These are phyloP conservation scores for Rhodotorula sp. DNA, from an alignment of 1,284 basidiomycete species.

Conservation along the genomic window DNA sequence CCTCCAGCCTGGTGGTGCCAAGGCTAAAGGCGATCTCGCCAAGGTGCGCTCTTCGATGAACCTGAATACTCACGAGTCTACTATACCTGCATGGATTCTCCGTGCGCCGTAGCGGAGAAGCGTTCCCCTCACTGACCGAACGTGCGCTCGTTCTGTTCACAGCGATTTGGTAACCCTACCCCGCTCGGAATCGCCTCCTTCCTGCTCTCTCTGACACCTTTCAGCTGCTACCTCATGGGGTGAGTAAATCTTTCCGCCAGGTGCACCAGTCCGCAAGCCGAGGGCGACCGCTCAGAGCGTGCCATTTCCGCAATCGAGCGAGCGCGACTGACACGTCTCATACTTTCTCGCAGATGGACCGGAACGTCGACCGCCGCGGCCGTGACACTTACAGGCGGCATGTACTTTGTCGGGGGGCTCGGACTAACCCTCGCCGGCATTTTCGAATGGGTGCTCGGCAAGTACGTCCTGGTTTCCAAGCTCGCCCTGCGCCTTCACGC, in stretches of 20 bases:
- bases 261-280: too few relatives aligned
- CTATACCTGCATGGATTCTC: background rate
- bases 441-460: slow-evolving; percentile 34
- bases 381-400: slow-evolving; percentile 16
- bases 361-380: slow-evolving; percentile 22
- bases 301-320: background rate
- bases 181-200: slow-evolving; percentile 37
- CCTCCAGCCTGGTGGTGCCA: slow-evolving; percentile 40
- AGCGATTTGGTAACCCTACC: slow-evolving; percentile 43
- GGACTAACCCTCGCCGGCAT: slow-evolving; percentile 36
- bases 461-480: background rate
- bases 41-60: slow-evolving; percentile 3
- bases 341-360: slow-evolving; percentile 9
- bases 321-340: background rate
- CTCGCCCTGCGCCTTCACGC: background rate
- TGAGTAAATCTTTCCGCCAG: background rate
- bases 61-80: background rate
- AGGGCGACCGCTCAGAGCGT: too few relatives aligned
- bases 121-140: slow-evolving; percentile 2
- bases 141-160: slow-evolving; percentile 8
- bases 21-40: slow-evolving; percentile 40
- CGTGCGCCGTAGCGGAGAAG: background rate
- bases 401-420: slow-evolving; percentile 29
- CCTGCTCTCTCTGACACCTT: slow-evolving; percentile 37
- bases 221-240: slow-evolving; percentile 27